A percentile compares a stretch with the other conserved stretches of the same genome.
Conservation (phyloP, 2,329 filamentous ascomycete genomes). For the Rhexocercosporidium sp. region DNA sequence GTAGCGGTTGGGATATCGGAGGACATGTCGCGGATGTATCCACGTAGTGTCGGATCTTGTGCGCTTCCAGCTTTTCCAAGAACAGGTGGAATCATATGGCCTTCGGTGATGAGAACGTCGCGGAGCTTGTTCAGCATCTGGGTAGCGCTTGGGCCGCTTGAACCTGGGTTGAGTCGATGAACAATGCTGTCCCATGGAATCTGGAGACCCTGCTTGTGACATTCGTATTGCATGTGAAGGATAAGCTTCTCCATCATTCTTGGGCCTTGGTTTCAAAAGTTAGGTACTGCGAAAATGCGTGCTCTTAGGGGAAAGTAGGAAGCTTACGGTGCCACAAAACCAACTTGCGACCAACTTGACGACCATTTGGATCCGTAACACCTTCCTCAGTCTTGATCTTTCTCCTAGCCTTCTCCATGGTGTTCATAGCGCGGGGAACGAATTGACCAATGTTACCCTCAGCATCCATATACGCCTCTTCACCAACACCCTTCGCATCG, state of each 20-base stretch:
- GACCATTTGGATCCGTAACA: constrained; percentile 40
- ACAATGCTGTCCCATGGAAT: constrained; percentile 39
- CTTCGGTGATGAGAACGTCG: constrained; percentile 34
- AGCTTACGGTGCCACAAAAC: constrained; percentile 52
- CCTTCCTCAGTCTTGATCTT: constrained; percentile 3
- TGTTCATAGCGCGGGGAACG: constrained; percentile 8
- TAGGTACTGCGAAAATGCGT: background rate
- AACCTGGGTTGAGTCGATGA: constrained; percentile 37
- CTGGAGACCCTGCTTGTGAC: constrained; percentile 15
- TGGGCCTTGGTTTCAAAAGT: constrained; percentile 43
- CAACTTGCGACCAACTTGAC: constrained; percentile 45
- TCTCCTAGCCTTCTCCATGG: constrained; percentile 14
- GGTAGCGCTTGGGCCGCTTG: constrained; percentile 28
- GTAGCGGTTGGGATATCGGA: constrained; percentile 11
- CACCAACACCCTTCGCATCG: background rate
- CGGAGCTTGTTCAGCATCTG: constrained; percentile 38
- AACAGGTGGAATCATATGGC: constrained; percentile 40
- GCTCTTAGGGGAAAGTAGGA: background rate
- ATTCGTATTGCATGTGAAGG: constrained; percentile 50
- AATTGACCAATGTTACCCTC: background rate
- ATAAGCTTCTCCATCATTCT: constrained; percentile 54
- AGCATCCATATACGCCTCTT: background rate
- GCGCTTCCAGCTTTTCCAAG: constrained; percentile 27
- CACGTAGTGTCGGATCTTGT: constrained; percentile 29
- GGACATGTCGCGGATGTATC: constrained; percentile 34